Evolutionary conservation across 1,284 basidiomycete species (phyloP), one percentile per base, ranked within the genome.

Genomic region (Takashimella tepidaria): DNA sequence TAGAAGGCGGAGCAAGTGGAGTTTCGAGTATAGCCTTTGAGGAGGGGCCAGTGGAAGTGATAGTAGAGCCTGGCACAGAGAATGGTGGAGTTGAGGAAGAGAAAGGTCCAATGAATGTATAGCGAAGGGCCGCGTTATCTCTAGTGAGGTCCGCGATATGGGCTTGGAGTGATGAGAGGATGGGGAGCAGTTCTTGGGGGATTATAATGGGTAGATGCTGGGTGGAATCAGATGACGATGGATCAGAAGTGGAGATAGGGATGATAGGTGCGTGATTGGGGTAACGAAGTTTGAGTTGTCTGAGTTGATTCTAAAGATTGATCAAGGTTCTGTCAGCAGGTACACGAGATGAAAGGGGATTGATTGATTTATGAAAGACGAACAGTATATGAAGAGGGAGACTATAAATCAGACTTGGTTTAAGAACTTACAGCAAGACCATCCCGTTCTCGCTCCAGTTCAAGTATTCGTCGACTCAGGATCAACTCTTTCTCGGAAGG

Each of bases 111-210:
- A 72, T 55, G 42, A 74, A 70, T 2, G 70, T 72, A 54, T 69
- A 67, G 26, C 70, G 61, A 16, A 74, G 53, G n/a, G 72, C 70
- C 12, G 68, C 62, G 49, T 72, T 74, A 41, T 74, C 72, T 12
- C 63, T 49, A 4, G 68, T 67, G 21, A 74, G 54, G 21, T 67
- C 65, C n/a, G 57, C 50, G 12, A 74, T 69, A 54, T 74, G 72
- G 2, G 53, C 41, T 12, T 67, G 59, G 2, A 74, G 60, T 1
- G 69, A 41, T 0, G 60, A 43, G 11, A 74, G 58, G 1, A 64
- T 58, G 13, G 70, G 69, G 0, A 70, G 27, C 0, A 74, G 60
- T 1, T 63, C 52, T 5, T 57, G 55, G 1, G 70, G 69, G 37
- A 74, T 62, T 4, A 53, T 37, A 3, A 68, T 57, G 11, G 58